These are phyloP conservation scores for Wickerhamiella qilinensis DNA, from an alignment of 805 yeast genomes.

Conservation along the genomic window DNA sequence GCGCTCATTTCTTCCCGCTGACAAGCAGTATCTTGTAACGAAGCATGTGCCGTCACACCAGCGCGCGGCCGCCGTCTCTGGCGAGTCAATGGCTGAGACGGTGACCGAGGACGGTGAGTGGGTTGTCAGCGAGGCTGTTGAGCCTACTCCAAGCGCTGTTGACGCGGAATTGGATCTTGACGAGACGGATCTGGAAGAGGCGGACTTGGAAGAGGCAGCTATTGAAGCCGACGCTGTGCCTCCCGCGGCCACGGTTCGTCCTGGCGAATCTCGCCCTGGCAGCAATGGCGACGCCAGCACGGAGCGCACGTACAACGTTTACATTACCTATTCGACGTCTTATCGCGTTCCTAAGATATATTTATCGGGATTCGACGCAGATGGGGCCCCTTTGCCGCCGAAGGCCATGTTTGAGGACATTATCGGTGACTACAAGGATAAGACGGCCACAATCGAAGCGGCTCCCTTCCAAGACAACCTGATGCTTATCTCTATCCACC, in stretches of 20 bases:
- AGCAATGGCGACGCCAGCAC: background rate
- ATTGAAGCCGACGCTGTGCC: background rate
- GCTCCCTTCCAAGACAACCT: slow-evolving; percentile 69
- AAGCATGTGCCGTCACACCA: slow-evolving; percentile 75
- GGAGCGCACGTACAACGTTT: slow-evolving; percentile 54
- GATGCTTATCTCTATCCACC: slow-evolving; percentile 79
- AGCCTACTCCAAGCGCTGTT: slow-evolving; percentile 13
- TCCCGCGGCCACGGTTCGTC: slow-evolving; percentile 2
- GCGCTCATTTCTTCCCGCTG: slow-evolving; percentile 63
- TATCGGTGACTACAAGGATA: slow-evolving; percentile 77
- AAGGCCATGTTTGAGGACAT: slow-evolving; percentile 91
- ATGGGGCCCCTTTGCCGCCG: slow-evolving; percentile 78
- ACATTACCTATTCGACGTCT: slow-evolving; percentile 84
- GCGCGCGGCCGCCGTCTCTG: slow-evolving; percentile 41
- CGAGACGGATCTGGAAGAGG: slow-evolving; percentile 24
- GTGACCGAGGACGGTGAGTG: slow-evolving; percentile 30
- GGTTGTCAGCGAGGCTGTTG: slow-evolving; percentile 9
- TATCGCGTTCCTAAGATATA: slow-evolving; percentile 93
- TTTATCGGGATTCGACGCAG: slow-evolving; percentile 66
- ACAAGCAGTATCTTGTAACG: slow-evolving; percentile 78
- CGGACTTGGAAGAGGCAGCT: slow-evolving; percentile 27
- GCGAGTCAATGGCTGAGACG: slow-evolving; percentile 22
- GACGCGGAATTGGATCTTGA: slow-evolving; percentile 12
- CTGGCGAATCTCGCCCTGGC: too few species aligned
- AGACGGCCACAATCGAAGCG: slow-evolving; percentile 89